phyloP scores from a whole-genome alignment of 139 green algal genomes.

The Tetradesmus lagerheimii region DNA sequence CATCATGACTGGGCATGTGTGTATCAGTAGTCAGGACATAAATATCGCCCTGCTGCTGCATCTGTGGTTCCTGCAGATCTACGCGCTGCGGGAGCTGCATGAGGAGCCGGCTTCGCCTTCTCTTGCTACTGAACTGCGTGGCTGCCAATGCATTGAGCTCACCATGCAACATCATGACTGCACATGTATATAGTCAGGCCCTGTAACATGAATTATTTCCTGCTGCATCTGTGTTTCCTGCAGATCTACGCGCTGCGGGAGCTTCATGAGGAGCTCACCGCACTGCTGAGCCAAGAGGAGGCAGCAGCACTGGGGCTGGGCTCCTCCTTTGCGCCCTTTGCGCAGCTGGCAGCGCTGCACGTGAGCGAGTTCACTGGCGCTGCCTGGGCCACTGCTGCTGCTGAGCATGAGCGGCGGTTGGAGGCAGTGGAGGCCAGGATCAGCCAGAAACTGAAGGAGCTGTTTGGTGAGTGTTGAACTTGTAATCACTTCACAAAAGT shows the following conservation, averaged over 20 bases:
- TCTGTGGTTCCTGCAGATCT: too few relatives aligned
- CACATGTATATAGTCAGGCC: too few relatives aligned
- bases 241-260: slow-evolving; percentile 76
- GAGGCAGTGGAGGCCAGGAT: slow-evolving; percentile 73
- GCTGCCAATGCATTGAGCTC: too few relatives aligned
- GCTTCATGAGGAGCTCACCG: slow-evolving; percentile 71
- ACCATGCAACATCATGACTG: too few relatives aligned
- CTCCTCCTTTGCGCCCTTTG: slow-evolving; percentile 58
- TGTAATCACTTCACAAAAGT: too few relatives aligned
- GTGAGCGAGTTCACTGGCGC: slow-evolving; percentile 66
- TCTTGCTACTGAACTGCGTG: too few relatives aligned
- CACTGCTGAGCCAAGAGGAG: slow-evolving; percentile 65
- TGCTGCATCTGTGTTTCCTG: slow-evolving; percentile 48
- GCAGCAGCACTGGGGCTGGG: slow-evolving; percentile 46
- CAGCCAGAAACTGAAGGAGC: slow-evolving; percentile 75
- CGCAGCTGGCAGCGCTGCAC: slow-evolving; percentile 62
- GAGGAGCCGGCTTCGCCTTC: slow-evolving; percentile 71
- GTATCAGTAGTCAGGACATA: too few relatives aligned
- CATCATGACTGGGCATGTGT: too few relatives aligned
- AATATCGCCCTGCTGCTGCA: neutral
- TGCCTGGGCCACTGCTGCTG: slow-evolving; percentile 67
- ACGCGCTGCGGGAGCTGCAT: slow-evolving; percentile 73
- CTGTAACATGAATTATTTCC: too few relatives aligned
- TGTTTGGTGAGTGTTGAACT: slow-evolving; percentile 60
- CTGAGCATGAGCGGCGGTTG: slow-evolving; percentile 73